phyloP scores from a whole-genome alignment of 2,329 filamentous ascomycete species.

The Fusarium domesticum region DNA sequence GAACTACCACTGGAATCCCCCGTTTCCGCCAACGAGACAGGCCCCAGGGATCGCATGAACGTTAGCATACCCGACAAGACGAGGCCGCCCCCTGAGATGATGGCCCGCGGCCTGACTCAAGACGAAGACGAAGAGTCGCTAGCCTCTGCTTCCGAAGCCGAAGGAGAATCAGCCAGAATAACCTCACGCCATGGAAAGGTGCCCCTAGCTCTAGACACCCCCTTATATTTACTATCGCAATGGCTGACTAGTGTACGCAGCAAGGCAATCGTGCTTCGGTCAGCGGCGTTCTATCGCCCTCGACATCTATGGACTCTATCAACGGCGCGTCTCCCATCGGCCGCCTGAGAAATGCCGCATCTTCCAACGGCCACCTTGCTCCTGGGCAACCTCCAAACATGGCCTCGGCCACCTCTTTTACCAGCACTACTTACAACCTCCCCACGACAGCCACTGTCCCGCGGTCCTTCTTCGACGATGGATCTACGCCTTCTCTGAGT shows the following conservation, averaged over 20 bases:
- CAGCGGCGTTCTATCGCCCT: slow-evolving; percentile 72
- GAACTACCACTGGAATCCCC: slow-evolving; percentile 93
- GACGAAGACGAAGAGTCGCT: slow-evolving; percentile 87
- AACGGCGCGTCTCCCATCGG: slow-evolving; percentile 63
- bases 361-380: slow-evolving; percentile 38
- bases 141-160: slow-evolving; percentile 80
- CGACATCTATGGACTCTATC: slow-evolving; percentile 88
- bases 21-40: slow-evolving; percentile 72
- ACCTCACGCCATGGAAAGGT: slow-evolving; percentile 67
- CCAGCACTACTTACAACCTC: slow-evolving; percentile 54
- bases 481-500: slow-evolving; percentile 72
- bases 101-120: slow-evolving; percentile 76
- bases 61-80: slow-evolving; percentile 87
- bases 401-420: slow-evolving; percentile 61
- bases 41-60: slow-evolving; percentile 84
- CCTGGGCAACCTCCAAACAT: slow-evolving; percentile 49
- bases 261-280: slow-evolving; percentile 65
- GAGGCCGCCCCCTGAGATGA: slow-evolving; percentile 83
- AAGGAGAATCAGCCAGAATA: slow-evolving; percentile 69
- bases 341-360: slow-evolving; percentile 56
- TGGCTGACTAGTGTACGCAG: slow-evolving; percentile 32
- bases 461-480: slow-evolving; percentile 87
- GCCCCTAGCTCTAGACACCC: slow-evolving; percentile 33
- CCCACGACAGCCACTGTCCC: slow-evolving; percentile 63
- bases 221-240: background rate